Percentiles rank a stretch among this genome's conserved stretches.
These are phyloP conservation scores for Phytopythium helicoides DNA, from an alignment of 352 stramenopile species.

Conservation along the genomic window DNA sequence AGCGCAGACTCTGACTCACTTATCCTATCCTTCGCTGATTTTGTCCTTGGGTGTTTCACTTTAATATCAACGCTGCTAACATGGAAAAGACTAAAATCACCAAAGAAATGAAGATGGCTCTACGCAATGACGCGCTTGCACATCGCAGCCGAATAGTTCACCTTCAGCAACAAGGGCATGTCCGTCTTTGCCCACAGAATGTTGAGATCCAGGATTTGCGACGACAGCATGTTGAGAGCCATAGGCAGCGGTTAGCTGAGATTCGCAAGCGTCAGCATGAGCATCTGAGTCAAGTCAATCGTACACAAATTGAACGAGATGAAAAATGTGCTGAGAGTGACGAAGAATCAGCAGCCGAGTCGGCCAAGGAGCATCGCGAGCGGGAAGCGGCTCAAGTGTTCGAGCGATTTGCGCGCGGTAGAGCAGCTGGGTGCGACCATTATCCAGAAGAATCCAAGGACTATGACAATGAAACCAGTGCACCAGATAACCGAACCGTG, in stretches of 20 bases:
- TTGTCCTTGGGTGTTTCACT: slow-evolving; percentile 59
- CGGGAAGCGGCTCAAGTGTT: slow-evolving; percentile 23
- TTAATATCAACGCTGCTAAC: slow-evolving; percentile 20
- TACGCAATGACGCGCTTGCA: slow-evolving; percentile 44
- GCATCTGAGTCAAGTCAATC: slow-evolving; percentile 7
- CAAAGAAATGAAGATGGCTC: slow-evolving; percentile 17
- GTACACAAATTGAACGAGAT: slow-evolving; percentile 8
- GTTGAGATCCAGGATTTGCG: background rate
- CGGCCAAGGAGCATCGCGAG: slow-evolving; percentile 10
- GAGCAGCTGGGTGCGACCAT: slow-evolving; percentile 1
- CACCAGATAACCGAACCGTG: slow-evolving; percentile 11
- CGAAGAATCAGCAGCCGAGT: slow-evolving; percentile 16
- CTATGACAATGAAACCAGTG: slow-evolving; percentile 28
- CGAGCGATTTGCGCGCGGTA: slow-evolving; percentile 18
- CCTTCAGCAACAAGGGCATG: slow-evolving; percentile 66
- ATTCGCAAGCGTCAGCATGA: slow-evolving; percentile 7
- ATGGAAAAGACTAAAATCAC: slow-evolving; percentile 16
- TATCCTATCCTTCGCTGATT: slow-evolving; percentile 53
- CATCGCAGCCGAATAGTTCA: slow-evolving; percentile 70
- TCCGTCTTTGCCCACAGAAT: slow-evolving; percentile 51
- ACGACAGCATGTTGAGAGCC: background rate
- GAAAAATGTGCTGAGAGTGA: slow-evolving; percentile 31
- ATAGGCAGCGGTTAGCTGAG: slow-evolving; percentile 2
- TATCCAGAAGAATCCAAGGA: slow-evolving; percentile 6
- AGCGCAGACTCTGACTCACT: background rate